Conservation (phyloP, 2,329 filamentous ascomycete species). For the Pseudovirgaria hyperparasitica region DNA sequence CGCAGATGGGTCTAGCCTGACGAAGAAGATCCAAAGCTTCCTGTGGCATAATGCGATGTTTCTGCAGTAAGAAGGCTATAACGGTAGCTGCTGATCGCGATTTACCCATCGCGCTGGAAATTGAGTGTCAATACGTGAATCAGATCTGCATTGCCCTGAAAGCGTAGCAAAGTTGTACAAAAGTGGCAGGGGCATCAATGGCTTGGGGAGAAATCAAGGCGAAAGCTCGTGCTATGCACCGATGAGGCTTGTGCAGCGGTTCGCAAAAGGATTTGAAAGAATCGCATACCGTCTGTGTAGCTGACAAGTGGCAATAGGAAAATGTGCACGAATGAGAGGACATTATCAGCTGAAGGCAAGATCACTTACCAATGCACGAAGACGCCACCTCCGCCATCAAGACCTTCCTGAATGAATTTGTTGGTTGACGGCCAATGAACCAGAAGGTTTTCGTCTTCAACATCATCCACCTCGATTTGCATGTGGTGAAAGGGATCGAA, state of each 20-base stretch:
- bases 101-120: conserved; percentile 79
- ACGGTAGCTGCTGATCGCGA: conserved; percentile 79
- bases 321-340: no score
- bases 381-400: conserved; percentile 49
- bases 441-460: conserved; percentile 77
- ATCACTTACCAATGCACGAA: conserved; percentile 58
- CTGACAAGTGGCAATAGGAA: no score
- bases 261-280: no score
- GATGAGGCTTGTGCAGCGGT: no score
- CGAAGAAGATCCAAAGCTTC: conserved; percentile 61
- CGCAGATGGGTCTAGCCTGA: conserved; percentile 60
- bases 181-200: no score
- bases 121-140: no score
- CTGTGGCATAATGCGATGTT: conserved; percentile 35
- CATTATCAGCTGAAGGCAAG: no score
- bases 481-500: conserved; percentile 58
- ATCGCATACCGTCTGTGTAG: no score
- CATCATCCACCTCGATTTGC: conserved; percentile 77
- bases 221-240: no score
- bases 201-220: no score
- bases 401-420: conserved; percentile 67
- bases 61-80: conserved; percentile 69
- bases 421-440: conserved; percentile 68
- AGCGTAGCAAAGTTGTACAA: no score
- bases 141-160: no score